Conservation (phyloP, 805 yeast genomes). For the Saturnispora besseyi region DNA sequence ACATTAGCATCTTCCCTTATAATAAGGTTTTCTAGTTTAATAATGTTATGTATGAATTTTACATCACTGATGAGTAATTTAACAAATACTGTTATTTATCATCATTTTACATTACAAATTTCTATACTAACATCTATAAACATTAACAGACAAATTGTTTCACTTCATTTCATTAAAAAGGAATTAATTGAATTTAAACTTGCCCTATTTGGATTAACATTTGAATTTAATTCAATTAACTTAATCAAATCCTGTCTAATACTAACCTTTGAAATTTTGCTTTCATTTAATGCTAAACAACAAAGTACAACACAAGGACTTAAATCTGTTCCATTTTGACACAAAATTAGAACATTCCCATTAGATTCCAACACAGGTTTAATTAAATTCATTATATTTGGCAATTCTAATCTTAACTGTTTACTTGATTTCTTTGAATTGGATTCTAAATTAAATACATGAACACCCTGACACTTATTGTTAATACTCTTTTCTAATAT, state of each 20-base stretch:
- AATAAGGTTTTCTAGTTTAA: too few species aligned
- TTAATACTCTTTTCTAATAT: constrained; percentile 14
- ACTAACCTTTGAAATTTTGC: constrained; percentile 20
- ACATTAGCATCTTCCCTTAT: too few species aligned
- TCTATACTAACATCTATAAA: too few species aligned
- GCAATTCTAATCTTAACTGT: constrained; percentile 40
- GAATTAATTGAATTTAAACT: constrained; percentile 66
- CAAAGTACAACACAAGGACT: constrained; percentile 52
- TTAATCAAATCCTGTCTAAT: constrained; percentile 44
- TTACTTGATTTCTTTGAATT: constrained; percentile 59
- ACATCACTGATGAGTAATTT: too few species aligned
- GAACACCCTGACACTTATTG: constrained; percentile 15
- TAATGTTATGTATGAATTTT: too few species aligned
- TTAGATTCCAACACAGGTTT: constrained; percentile 11
- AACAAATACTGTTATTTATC: too few species aligned
- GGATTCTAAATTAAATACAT: constrained; percentile 19
- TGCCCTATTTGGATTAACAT: constrained; percentile 67
- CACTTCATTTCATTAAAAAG: constrained; percentile 33
- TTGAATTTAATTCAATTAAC: constrained; percentile 35
- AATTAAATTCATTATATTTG: constrained; percentile 30
- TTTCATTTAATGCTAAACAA: constrained; percentile 39
- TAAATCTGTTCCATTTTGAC: constrained; percentile 60
- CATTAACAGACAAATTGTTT: too few species aligned
- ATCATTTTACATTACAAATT: too few species aligned
- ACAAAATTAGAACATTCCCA: constrained; percentile 37